Conservation (phyloP, 2,329 filamentous ascomycete species). For the Metarhizium album region DNA sequence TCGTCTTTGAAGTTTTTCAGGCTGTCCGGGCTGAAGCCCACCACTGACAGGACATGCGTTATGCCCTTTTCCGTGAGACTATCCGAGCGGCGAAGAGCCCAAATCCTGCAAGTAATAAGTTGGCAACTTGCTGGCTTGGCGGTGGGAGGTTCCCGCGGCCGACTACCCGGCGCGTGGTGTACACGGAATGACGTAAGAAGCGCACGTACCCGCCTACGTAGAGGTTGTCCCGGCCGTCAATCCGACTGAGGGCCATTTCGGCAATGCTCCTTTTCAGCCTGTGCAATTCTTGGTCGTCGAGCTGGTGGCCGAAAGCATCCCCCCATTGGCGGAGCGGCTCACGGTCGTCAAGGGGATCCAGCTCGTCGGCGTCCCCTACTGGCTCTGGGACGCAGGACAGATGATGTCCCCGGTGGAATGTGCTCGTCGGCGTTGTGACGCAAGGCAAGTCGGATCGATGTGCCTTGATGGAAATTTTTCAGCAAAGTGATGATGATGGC, state of each 20-base stretch:
- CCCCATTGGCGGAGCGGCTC: slow-evolving; percentile 7
- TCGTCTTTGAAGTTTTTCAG: slow-evolving; percentile 37
- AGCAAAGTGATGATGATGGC: no score
- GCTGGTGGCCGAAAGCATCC: slow-evolving; percentile 8
- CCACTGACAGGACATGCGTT: slow-evolving; percentile 81
- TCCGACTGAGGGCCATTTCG: slow-evolving; percentile 31
- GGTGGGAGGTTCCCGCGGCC: no score
- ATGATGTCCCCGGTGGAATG: no score
- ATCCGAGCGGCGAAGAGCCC: slow-evolving; percentile 62
- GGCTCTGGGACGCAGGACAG: no score
- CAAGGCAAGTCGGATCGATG: no score
- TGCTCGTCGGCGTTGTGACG: no score
- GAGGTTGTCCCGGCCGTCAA: slow-evolving; percentile 31
- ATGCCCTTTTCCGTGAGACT: slow-evolving; percentile 63
- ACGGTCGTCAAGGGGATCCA: background rate
- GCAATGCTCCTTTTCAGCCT: slow-evolving; percentile 14
- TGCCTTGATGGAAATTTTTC: no score
- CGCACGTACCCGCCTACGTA: slow-evolving; percentile 28
- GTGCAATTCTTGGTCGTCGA: slow-evolving; percentile 5
- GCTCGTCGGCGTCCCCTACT: background rate
- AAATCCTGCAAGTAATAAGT: slow-evolving; percentile 46
- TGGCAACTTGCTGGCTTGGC: no score
- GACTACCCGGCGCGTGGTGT: no score
- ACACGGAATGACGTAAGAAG: background rate
- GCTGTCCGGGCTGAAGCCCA: slow-evolving; percentile 39